Base-by-base conservation (phyloP, 371 early-diverging fungal species). In the Mucor circinelloides region DNA sequence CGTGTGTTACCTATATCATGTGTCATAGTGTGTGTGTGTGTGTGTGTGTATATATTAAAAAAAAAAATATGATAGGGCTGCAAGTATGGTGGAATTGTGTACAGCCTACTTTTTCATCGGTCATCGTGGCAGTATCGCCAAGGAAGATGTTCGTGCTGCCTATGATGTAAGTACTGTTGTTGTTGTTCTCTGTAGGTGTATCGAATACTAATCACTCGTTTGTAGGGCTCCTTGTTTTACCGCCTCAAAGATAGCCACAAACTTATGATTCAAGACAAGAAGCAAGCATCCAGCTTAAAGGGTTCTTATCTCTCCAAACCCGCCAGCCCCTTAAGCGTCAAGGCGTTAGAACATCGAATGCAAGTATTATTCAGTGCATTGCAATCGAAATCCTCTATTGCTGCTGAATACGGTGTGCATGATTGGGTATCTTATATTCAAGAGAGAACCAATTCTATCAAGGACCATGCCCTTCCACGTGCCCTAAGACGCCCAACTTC, bases 101-200 rank as follows among this genome's bases (percentile, higher is more conserved):
- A 67, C 73, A 10, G 60, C 70, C 9, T 81, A 81, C 48, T 68
- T 81, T n/a, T 69, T 81, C 58, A 70, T 75, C 10, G 81, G 81
- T 6, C 70, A 78, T 32, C 52, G 56, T 17, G 81, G 79, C 2
- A 31, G 52, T 52, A 32, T 81, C 8, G 44, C 64, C n/a, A 70
- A 68, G 31, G 67, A 72, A 19, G 73, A 78, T 61, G 71, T 81
- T 19, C 66, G 54, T 17, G 71, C 79, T 21, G 75, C 68, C 9
- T 81, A 74, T 57, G 79, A 81, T 71, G 81, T 81, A 63, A 66
- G 75, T 60, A 6, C 17, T 30, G 6, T 30, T 30, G 13, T 13
- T 36, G 3, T 28, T 40, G 52, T 61, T 9, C 28, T 21, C 7
- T 31, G 6, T 61, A 10, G 19, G 10, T n/a, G 28, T 36, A 15